Evolutionary conservation across 202 grass and related monocot species (phyloP), one percentile per base, ranked within the genome.

Genomic region (Setaria italica): DNA sequence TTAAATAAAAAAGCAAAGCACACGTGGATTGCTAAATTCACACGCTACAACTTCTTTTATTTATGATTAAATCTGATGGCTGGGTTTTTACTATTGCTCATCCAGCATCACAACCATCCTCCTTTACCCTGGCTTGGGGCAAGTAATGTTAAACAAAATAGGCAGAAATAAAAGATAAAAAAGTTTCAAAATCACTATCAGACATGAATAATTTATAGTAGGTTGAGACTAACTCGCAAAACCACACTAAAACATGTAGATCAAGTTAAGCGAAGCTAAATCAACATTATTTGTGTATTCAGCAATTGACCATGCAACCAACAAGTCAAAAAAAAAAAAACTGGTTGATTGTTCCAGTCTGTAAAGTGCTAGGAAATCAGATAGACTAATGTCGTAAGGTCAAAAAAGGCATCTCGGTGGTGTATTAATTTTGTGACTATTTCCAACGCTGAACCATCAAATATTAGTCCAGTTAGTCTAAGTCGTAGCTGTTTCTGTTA

Each of bases 261-360:
- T 56, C 46, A 80, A 59, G 17, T 59, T 30, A 85, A 88, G 45
- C n/a, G 43, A 67, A 82, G 78, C 46, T 8, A 50, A 39, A 60
- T 50, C 41, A 33, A 20, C 9, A 65, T 65, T 56, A 43, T 76
- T 65, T 57, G 49, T 35, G 46, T 46, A 72, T 72, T 33, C 9
- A 0, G 54, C 74, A 77, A 80, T 68, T 80, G 19, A 30, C 25
- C 62, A 68, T n/a, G 75, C 37, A 30, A 30, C 49, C 32, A 76
- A 5, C 58, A 67, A 7, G 30, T 14, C 4, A 62, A 74, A 62
- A 75, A 62, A 85, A 76, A 41, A 41, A 6, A 25, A 25, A 30
- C 10, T 58, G 42, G 76, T 50, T 46, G 50, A 35, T 70, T 80
- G 42, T 54, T 88, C 11, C 5, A 49, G 30, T 60, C 55, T 32